Evolutionary conservation across 805 yeast species (phyloP), one percentile per base, ranked within the genome.

Genomic region (Myxozyma vanderwaltii): DNA sequence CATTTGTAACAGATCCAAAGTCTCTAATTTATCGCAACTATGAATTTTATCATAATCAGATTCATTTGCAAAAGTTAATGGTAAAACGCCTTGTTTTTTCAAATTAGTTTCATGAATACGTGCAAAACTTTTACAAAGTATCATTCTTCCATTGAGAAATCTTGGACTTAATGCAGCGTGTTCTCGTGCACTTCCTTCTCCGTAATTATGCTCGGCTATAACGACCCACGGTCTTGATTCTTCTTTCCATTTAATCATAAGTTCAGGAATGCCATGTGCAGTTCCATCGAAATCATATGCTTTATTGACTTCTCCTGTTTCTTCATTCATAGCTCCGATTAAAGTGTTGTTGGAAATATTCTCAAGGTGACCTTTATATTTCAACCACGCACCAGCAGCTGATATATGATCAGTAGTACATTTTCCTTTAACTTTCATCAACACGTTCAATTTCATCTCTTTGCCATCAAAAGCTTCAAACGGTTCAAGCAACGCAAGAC

Each of bases 381-480:
- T 92, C 84, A 92, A 88, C 99, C 99, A 92, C 75, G 98, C 97
- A 81, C 99, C 99, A 75, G 99, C 99, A 96, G 90, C 91, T 73
- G 98, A 92, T 73, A 92, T 92, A 81, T 92, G 99, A 82, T 92
- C 99, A 71, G 99, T 92, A 72, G 99, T 92, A 77, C 97, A 91
- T 85, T 92, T 92, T 81, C 97, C 98, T 65, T 86, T 81, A 69
- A 97, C 89, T 82, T 94, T 92, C 79, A 92, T 89, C 80, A 92
- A 86, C 71, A 92, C 92, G 78, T 97, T 97, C 82, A 92, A 80
- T 68, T 77, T 75, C 71, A 95, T 90, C 75, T 92, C 98, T 82
- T 90, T 88, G 76, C 97, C 97, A 75, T 92, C 87, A 97, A 97
- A 92, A 68, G 96, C 81, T 76, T 86, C 82, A 86, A 92, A 92